These are phyloP conservation scores for Sambucus nigra DNA, from an alignment of 129 eudicot genomes.

Conservation along the genomic window DNA sequence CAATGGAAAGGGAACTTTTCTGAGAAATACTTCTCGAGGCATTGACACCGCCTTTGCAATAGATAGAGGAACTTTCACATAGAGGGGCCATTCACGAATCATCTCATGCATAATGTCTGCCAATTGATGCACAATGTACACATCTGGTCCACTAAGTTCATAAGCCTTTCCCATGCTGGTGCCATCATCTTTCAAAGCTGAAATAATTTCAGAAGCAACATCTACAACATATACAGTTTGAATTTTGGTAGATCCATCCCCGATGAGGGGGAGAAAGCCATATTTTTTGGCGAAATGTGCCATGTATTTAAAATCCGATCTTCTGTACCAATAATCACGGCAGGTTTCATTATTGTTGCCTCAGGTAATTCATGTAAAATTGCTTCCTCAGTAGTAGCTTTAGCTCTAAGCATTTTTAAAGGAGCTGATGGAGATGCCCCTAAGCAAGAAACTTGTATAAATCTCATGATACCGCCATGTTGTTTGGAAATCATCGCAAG, in stretches of 20 bases:
- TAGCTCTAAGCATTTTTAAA: constrained; percentile 76
- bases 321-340: constrained; percentile 91
- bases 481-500: constrained; percentile 85
- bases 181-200: constrained; percentile 80
- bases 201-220: constrained; percentile 84
- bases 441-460: constrained; percentile 80
- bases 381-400: constrained; percentile 96
- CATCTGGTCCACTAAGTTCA: constrained; percentile 98
- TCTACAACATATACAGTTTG: constrained; percentile 91
- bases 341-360: constrained; percentile 95
- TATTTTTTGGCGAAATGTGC: constrained; percentile 79
- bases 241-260: constrained; percentile 84
- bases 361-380: constrained; percentile 65
- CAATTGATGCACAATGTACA: constrained; percentile 59
- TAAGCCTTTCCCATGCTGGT: constrained; percentile 87
- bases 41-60: constrained; percentile 72
- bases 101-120: constrained; percentile 77
- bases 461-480: constrained; percentile 98
- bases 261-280: constrained; percentile 69
- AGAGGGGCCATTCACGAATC: constrained; percentile 92
- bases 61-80: constrained; percentile 80
- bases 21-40: constrained; percentile 80
- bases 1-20: constrained; percentile 79
- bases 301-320: constrained; percentile 79
- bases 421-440: constrained; percentile 91